Conservation (phyloP, 345 rosid species). For the Hibiscus tridactylites region DNA sequence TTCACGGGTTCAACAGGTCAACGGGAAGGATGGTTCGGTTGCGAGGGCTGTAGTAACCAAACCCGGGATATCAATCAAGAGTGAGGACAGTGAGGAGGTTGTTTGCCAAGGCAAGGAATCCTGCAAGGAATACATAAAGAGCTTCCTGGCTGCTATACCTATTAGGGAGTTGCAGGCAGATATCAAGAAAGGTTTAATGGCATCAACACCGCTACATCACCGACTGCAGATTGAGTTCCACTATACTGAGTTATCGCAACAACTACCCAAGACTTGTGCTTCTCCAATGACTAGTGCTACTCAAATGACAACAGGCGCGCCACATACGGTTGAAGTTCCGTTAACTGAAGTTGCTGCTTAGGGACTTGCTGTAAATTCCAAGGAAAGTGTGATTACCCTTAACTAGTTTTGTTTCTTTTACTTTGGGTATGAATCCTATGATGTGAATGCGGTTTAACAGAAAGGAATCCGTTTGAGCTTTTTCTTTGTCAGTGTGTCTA, state of each 20-base stretch:
- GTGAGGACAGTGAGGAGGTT: slow-evolving; percentile 35
- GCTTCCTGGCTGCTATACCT: slow-evolving; percentile 91
- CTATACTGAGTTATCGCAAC: slow-evolving; percentile 40
- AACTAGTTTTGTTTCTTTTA: background rate
- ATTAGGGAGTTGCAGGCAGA: slow-evolving; percentile 79
- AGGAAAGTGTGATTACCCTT: slow-evolving; percentile 25
- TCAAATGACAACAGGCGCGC: background rate
- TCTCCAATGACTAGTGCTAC: slow-evolving; percentile 5
- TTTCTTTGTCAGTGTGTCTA: slow-evolving; percentile 8
- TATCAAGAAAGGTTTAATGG: slow-evolving; percentile 75
- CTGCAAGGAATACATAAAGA: slow-evolving; percentile 93
- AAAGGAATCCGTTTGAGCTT: slow-evolving; percentile 16
- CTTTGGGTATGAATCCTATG: slow-evolving; percentile 3
- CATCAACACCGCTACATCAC: slow-evolving; percentile 65
- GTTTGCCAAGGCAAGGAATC: slow-evolving; percentile 78
- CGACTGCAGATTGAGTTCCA: slow-evolving; percentile 89
- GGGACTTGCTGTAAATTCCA: slow-evolving; percentile 28
- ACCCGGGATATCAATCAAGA: slow-evolving; percentile 21
- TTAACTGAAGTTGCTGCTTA: slow-evolving; percentile 20
- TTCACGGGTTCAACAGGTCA: slow-evolving; percentile 18
- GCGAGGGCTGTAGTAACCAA: slow-evolving; percentile 10
- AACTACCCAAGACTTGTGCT: slow-evolving; percentile 15
- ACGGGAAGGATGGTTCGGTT: slow-evolving; percentile 17
- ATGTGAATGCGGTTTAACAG: slow-evolving; percentile 24
- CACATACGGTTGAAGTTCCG: slow-evolving; percentile 15